These are phyloP conservation scores for Aspergillus kassunensis DNA, from an alignment of 495 filamentous ascomycete species.

Conservation along the genomic window DNA sequence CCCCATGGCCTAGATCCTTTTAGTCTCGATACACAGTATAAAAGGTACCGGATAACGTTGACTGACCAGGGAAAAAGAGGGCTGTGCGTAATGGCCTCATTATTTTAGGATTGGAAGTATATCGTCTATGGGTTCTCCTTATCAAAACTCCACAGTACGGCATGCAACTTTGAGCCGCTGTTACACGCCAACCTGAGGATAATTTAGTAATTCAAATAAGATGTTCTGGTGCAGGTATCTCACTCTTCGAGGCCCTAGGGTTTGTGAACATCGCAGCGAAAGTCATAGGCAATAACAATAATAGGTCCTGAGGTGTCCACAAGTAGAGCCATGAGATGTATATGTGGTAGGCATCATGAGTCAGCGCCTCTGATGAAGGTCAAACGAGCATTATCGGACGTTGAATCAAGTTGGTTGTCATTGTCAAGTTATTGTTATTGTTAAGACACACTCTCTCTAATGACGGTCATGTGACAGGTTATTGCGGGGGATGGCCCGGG, in stretches of 20 bases:
- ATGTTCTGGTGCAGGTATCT: neutral
- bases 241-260: neutral
- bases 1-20: constrained; percentile 72
- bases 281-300: neutral
- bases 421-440: too few relatives aligned
- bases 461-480: too few relatives aligned
- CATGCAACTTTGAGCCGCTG: neutral
- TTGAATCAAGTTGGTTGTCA: too few relatives aligned
- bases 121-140: neutral
- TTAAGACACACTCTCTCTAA: too few relatives aligned
- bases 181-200: constrained; percentile 5
- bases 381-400: too few relatives aligned
- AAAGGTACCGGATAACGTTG: neutral
- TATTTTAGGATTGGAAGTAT: neutral
- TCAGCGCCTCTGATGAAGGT: neutral
- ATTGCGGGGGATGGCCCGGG: too few relatives aligned
- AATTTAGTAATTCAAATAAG: neutral
- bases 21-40: neutral
- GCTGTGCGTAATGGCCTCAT: constrained; percentile 58
- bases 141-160: neutral
- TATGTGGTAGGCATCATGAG: constrained; percentile 13
- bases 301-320: neutral
- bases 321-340: neutral
- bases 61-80: constrained; percentile 78
- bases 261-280: neutral